Evolutionary conservation across 371 early-diverging fungal species (phyloP).

Genomic region (Globomyces sp.): DNA sequence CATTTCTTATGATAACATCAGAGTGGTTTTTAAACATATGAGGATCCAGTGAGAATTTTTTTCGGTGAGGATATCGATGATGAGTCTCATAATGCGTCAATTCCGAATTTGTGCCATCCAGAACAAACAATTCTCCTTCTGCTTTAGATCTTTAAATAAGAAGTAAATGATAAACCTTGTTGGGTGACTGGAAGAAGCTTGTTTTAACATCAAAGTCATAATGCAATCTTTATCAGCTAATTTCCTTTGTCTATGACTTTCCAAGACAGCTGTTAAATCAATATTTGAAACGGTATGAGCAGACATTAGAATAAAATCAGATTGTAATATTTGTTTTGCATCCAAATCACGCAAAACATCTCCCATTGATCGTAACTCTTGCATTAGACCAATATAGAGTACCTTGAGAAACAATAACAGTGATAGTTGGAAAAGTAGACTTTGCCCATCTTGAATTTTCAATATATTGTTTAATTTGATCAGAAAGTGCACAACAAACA

Average conservation of each 20-base stretch:
- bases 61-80: slow-evolving; percentile 64
- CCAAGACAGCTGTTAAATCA: slow-evolving; percentile 69
- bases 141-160: slow-evolving; percentile 45
- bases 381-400: too few species aligned
- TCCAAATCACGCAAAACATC: slow-evolving; percentile 93
- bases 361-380: slow-evolving; percentile 78
- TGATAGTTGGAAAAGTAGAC: slow-evolving; percentile 59
- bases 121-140: slow-evolving; percentile 77
- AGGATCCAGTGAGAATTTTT: slow-evolving; percentile 29
- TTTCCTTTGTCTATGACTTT: slow-evolving; percentile 69
- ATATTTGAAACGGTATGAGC: slow-evolving; percentile 91
- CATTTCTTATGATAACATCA: slow-evolving; percentile 77
- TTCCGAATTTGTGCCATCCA: slow-evolving; percentile 73
- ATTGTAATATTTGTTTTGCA: slow-evolving; percentile 70
- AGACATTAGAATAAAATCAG: slow-evolving; percentile 90
- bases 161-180: slow-evolving; percentile 23
- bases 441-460: slow-evolving; percentile 71
- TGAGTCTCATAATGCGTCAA: slow-evolving; percentile 79
- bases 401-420: slow-evolving; percentile 66
- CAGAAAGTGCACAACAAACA: slow-evolving; percentile 79
- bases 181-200: slow-evolving; percentile 43
- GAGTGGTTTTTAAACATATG: slow-evolving; percentile 54
- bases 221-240: slow-evolving; percentile 78
- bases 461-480: slow-evolving; percentile 80
- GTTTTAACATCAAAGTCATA: slow-evolving; percentile 91